These are phyloP conservation scores for Lactarius trivialis DNA, from an alignment of 768 basidiomycete species.

Conservation along the genomic window DNA sequence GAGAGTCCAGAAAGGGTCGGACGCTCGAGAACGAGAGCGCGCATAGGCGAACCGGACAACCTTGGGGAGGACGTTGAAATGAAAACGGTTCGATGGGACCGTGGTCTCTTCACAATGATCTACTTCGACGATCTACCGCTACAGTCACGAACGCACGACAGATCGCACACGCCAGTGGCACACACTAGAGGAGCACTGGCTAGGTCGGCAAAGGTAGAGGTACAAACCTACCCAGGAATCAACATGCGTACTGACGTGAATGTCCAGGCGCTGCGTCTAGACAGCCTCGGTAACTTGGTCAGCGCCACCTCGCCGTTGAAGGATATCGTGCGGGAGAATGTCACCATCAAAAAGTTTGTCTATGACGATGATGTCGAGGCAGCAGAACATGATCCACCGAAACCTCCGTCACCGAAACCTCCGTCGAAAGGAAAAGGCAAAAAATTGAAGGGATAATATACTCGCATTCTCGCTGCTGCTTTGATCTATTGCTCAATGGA, in stretches of 20 bases:
- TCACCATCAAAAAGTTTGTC: constrained; percentile 72
- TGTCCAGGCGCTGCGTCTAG: constrained; percentile 51
- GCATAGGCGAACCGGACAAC: constrained; percentile 27
- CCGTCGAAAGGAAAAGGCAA: constrained; percentile 42
- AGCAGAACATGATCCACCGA: constrained; percentile 30
- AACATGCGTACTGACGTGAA: constrained; percentile 1
- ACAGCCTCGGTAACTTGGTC: constrained; percentile 65
- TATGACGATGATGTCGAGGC: constrained; percentile 58
- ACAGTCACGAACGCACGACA: constrained; percentile 35
- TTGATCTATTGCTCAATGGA: constrained; percentile 13
- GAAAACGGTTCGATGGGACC: constrained; percentile 72
- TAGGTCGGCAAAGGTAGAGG: constrained; percentile 54
- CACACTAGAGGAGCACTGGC: constrained; percentile 60
- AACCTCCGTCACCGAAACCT: constrained; percentile 24
- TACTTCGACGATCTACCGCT: constrained; percentile 60
- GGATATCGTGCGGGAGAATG: constrained; percentile 55
- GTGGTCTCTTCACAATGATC: constrained; percentile 53
- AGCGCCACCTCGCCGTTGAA: constrained; percentile 49
- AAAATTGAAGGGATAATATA: constrained; percentile 40
- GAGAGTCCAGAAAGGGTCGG: constrained; percentile 49
- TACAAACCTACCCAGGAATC: constrained; percentile 1
- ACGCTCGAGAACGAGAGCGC: constrained; percentile 36
- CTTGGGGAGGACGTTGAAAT: constrained; percentile 28
- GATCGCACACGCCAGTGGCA: constrained; percentile 35
- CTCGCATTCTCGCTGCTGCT: constrained; percentile 16